Percentiles rank a stretch among this genome's conserved stretches.
Evolutionary conservation across 768 basidiomycete species (phyloP).

Genomic region (Pisolithus orientalis): DNA sequence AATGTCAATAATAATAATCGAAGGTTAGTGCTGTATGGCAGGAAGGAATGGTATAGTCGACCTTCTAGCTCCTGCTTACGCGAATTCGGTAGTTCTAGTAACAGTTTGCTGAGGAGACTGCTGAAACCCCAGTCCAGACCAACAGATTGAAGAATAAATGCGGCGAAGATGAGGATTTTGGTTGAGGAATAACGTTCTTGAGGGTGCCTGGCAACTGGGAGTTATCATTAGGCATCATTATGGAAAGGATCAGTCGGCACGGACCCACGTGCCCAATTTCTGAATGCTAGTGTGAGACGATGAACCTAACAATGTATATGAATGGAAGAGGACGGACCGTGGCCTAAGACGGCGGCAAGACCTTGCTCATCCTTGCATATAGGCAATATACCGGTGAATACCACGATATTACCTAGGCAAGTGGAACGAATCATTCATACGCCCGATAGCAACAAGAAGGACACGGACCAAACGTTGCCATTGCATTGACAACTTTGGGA

Average conservation of each 20-base stretch:
- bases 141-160: constrained; percentile 36
- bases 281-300: constrained; percentile 21
- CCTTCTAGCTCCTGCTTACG: constrained; percentile 80
- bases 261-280: constrained; percentile 78
- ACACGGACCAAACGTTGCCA: constrained; percentile 59
- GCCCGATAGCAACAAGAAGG: background rate
- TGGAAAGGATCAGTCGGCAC: constrained; percentile 3
- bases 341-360: constrained; percentile 76
- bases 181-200: constrained; percentile 40
- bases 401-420: constrained; percentile 61
- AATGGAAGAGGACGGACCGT: constrained; percentile 43
- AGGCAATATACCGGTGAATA: constrained; percentile 86
- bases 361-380: constrained; percentile 74
- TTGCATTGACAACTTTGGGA: constrained; percentile 64
- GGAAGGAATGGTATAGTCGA: constrained; percentile 11
- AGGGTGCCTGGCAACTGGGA: constrained; percentile 47
- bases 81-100: constrained; percentile 78
- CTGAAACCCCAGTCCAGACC: constrained; percentile 55
- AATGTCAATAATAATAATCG: background rate
- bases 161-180: constrained; percentile 36
- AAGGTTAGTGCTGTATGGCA: background rate
- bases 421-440: background rate
- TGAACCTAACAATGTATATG: background rate
- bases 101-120: constrained; percentile 37
- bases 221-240: constrained; percentile 16